These are phyloP conservation scores for Solanum paucissectum DNA, from an alignment of 257 asterid species.

Conservation along the genomic window DNA sequence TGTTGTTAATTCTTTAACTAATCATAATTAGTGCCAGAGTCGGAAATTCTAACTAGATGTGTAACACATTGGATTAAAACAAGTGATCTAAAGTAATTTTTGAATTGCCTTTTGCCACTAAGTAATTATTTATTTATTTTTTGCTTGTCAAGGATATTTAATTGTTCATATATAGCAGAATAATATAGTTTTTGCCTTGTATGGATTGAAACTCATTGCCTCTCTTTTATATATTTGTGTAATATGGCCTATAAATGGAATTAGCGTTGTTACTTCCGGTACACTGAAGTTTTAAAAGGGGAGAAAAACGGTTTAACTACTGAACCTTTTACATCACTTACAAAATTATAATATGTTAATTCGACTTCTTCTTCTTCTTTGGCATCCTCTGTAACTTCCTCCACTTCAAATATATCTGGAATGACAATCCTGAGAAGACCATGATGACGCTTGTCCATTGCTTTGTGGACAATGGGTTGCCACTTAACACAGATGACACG, in stretches of 20 bases:
- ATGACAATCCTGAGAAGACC: conserved; percentile 88
- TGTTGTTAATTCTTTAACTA: no score
- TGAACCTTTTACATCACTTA: not conserved
- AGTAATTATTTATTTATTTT: no score
- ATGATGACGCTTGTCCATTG: conserved; percentile 84
- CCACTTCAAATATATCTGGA: conserved; percentile 84
- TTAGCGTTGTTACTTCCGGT: not conserved
- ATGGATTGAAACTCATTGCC: no score
- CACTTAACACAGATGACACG: conserved; percentile 73
- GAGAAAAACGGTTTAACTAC: not conserved
- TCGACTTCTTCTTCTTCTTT: conserved; percentile 66
- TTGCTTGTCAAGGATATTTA: no score
- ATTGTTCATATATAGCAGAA: no score
- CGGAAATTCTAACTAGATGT: no score
- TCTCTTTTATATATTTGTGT: not conserved
- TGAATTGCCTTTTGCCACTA: no score
- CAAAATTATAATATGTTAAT: conserved; percentile 4
- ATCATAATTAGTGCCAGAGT: no score
- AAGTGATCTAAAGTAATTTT: no score
- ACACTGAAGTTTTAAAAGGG: not conserved
- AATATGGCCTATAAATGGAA: not conserved
- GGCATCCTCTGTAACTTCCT: conserved; percentile 53
- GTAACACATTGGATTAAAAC: no score
- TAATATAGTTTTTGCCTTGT: no score
- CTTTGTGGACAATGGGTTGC: conserved; percentile 66